Evolutionary conservation across 306 rosid species (phyloP), one percentile per base, ranked within the genome.

Genomic region (Abrus precatorius): DNA sequence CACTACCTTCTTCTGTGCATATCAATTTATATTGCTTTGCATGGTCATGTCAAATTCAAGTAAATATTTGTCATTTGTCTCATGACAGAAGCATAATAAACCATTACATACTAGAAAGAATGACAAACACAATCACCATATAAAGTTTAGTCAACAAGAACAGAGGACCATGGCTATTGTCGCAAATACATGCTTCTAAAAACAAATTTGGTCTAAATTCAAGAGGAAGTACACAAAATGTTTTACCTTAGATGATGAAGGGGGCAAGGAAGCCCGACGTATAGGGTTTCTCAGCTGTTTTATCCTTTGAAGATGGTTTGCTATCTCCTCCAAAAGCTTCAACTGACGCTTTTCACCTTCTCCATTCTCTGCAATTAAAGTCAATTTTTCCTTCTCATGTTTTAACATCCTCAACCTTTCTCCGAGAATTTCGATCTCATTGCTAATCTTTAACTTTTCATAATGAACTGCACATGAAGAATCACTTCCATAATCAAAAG

Each of bases 221-320:
- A 81, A 13, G n/a, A 48, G 53, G 13, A 2, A 10, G 62, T 1
- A 43, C 29, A 76, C 43, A 54, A 71, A 34, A 69, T 38, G 76
- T 38, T 28, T 72, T 84, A 90, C 95, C 97, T 92, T 81, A 77
- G 81, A 54, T 30, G 82, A 86, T 43, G 85, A 83, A 40, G 86
- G 89, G 20, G 81, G 86, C 63, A 83, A 84, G 47, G 81, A 87
- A 69, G 85, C 78, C 69, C 86, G 83, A 33, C 72, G 75, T 8
- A n/a, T 52, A 53, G 86, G 70, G 77, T 71, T 82, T 77, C 90
- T 76, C 1, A 73, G n/a, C 44, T 70, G 76, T 79, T 86, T 77
- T 75, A 74, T 84, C 49, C 76, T 74, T 69, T 44, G 49, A 76
- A 84, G 78, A 38, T 63, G 78, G 80, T 78, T 56, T 64, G 79